These are phyloP conservation scores for Azolla pinnata DNA, from an alignment of 75 land plant species.

Conservation along the genomic window DNA sequence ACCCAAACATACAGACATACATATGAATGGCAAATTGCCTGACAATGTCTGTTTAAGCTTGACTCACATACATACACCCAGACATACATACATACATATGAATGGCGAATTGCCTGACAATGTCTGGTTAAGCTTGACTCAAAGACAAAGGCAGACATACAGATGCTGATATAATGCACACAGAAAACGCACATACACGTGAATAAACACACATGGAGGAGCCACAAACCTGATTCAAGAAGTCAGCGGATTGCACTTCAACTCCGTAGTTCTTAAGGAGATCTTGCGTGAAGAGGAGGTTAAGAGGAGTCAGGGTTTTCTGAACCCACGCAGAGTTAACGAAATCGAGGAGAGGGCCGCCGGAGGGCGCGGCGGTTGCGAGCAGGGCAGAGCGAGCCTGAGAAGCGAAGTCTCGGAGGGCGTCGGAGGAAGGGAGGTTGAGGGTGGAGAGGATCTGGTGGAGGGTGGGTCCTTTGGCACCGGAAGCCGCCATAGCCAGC, in stretches of 20 bases:
- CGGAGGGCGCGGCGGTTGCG: constrained; percentile 39
- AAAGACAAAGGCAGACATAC: neutral
- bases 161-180: neutral
- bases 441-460: constrained; percentile 52
- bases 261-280: constrained; percentile 48
- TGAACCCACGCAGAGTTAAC: constrained; percentile 83
- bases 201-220: neutral
- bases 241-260: constrained; percentile 47
- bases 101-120: neutral
- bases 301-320: constrained; percentile 27
- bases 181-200: neutral
- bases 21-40: neutral
- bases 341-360: constrained; percentile 54
- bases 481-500: constrained; percentile 56
- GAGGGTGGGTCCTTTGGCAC: constrained; percentile 54
- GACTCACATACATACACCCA: neutral
- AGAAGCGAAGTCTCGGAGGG: constrained; percentile 36
- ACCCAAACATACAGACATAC: neutral
- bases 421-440: constrained; percentile 21
- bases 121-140: neutral
- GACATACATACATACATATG: constrained; percentile 1
- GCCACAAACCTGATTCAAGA: constrained; percentile 45
- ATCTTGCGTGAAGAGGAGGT: constrained; percentile 35
- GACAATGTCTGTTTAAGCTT: neutral
- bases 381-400: constrained; percentile 45